Percentiles rank a stretch among this genome's conserved stretches.
Conservation (phyloP, 78 protist genomes). For the Dictyostelium brefeldianum region DNA sequence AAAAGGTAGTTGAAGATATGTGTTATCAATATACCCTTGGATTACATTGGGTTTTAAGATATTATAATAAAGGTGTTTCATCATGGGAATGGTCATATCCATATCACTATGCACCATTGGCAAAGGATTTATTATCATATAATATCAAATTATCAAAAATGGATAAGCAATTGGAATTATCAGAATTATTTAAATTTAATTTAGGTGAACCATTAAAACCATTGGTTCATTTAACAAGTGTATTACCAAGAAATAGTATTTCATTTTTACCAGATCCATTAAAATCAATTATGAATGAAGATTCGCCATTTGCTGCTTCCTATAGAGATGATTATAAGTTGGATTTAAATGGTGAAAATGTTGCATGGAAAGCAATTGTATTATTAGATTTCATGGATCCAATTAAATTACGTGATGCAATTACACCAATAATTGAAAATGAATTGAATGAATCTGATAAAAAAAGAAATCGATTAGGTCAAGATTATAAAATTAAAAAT, state of each 20-base stretch:
- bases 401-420: neutral
- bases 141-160: neutral
- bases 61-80: slow-evolving; percentile 97
- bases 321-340: slow-evolving; percentile 34
- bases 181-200: slow-evolving; percentile 7
- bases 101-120: slow-evolving; percentile 98
- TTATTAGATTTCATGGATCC: slow-evolving; percentile 39
- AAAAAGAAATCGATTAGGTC: slow-evolving; percentile 25
- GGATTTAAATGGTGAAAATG: slow-evolving; percentile 70
- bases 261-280: slow-evolving; percentile 39
- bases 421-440: neutral
- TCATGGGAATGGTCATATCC: slow-evolving; percentile 99
- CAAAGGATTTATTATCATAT: slow-evolving; percentile 1
- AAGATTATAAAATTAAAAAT: neutral
- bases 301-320: neutral
- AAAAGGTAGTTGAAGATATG: neutral
- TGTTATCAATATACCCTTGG: slow-evolving; percentile 89
- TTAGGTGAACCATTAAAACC: slow-evolving; percentile 39
- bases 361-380: slow-evolving; percentile 63
- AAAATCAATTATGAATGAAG: neutral
- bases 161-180: neutral
- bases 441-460: slow-evolving; percentile 5
- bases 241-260: slow-evolving; percentile 41
- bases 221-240: slow-evolving; percentile 53
- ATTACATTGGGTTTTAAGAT: slow-evolving; percentile 96